These are phyloP conservation scores for Umbelopsis vinacea DNA, from an alignment of 192 early-diverging fungal genomes.

Conservation along the genomic window DNA sequence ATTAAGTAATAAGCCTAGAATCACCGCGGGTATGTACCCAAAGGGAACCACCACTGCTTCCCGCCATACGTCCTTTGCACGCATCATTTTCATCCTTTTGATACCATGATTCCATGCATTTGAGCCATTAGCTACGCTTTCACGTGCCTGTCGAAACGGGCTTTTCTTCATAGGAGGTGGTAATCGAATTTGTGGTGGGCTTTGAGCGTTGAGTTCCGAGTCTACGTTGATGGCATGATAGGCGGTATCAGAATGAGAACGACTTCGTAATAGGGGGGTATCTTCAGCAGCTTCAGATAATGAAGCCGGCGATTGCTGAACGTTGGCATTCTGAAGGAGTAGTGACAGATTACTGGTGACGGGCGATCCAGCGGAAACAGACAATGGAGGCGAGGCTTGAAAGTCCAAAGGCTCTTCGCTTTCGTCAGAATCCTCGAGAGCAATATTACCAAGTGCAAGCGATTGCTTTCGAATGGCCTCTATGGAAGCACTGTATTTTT, in stretches of 20 bases:
- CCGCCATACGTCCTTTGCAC: constrained; percentile 9
- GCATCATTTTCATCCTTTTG: constrained; percentile 12
- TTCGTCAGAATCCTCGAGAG: background rate
- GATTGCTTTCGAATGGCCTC: constrained; percentile 47
- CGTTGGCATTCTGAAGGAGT: constrained; percentile 2
- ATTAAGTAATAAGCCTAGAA: constrained; percentile 90
- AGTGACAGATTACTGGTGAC: constrained; percentile 12
- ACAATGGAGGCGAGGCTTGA: background rate
- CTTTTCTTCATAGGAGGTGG: background rate
- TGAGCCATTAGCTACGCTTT: background rate
- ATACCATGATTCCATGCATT: background rate
- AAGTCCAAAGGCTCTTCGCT: background rate
- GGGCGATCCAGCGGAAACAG: background rate
- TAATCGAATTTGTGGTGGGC: background rate
- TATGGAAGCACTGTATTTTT: constrained; percentile 45
- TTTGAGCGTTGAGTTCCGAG: background rate
- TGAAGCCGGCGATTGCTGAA: background rate
- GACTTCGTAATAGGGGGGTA: constrained; percentile 2
- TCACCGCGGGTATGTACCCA: constrained; percentile 84
- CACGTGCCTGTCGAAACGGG: background rate
- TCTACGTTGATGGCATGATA: background rate
- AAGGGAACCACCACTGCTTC: constrained; percentile 52
- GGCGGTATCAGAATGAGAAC: background rate
- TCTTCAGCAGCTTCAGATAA: background rate
- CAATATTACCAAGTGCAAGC: constrained; percentile 38